Conservation (phyloP, 2,329 filamentous ascomycete genomes). For the Exserohilum turcica region DNA sequence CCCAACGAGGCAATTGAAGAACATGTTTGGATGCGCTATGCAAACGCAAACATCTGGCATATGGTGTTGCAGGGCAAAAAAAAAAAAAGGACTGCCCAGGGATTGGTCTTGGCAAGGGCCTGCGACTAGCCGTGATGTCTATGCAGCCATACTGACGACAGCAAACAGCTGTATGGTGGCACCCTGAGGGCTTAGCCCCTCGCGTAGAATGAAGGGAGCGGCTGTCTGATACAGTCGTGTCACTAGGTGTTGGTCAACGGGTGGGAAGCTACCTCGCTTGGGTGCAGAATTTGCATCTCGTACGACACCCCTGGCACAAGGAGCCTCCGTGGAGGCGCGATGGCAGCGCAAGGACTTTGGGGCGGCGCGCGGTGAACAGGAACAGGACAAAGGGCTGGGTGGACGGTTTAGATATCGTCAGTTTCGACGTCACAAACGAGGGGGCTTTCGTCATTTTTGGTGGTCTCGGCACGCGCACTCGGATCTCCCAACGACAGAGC, state of each 20-base stretch:
- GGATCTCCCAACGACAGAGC: constrained; percentile 2
- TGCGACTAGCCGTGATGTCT: background rate
- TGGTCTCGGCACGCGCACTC: constrained; percentile 2
- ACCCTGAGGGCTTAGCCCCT: background rate
- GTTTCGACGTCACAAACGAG: constrained; percentile 3
- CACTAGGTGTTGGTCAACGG: background rate
- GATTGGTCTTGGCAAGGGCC: constrained; percentile 2
- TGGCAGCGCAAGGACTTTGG: constrained; percentile 2
- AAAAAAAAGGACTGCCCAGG: background rate
- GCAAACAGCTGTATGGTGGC: background rate
- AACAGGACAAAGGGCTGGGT: constrained; percentile 1
- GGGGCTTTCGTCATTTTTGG: background rate
- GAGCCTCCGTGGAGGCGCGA: background rate
- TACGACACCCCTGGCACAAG: constrained; percentile 4
- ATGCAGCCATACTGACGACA: background rate
- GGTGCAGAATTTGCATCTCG: constrained; percentile 2
- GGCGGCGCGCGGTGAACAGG: constrained; percentile 1
- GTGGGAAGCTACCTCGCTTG: constrained; percentile 9
- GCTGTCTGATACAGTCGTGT: constrained; percentile 6
- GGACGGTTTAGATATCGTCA: constrained; percentile 1
- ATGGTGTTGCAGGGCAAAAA: background rate
- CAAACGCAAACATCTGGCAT: background rate
- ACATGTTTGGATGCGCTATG: background rate
- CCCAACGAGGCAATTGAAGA: background rate
- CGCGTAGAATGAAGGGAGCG: background rate